A percentile compares a stretch with the other conserved stretches of the same genome.
phyloP scores from a whole-genome alignment of 2,329 filamentous ascomycete species.

The Alternaria metachromatica region DNA sequence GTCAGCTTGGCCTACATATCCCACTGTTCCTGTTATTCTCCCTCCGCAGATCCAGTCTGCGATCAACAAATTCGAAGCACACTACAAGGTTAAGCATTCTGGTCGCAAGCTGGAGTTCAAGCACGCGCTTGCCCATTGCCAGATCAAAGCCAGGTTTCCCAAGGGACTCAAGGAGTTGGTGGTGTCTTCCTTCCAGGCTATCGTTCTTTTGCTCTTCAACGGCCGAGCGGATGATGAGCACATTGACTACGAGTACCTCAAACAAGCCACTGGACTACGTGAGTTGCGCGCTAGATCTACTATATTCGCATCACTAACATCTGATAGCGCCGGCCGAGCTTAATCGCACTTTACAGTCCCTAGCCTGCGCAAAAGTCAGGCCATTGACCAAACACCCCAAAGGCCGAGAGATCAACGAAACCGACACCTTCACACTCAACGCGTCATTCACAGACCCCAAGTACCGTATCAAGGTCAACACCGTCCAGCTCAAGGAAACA shows the following conservation, averaged over 20 bases:
- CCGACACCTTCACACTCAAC: slow-evolving; percentile 88
- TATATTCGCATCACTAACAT: slow-evolving; percentile 13
- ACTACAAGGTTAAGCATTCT: slow-evolving; percentile 89
- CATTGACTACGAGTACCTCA: slow-evolving; percentile 77
- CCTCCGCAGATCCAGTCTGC: slow-evolving; percentile 77
- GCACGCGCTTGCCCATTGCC: slow-evolving; percentile 88
- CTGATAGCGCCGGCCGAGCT: slow-evolving; percentile 74
- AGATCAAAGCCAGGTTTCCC: slow-evolving; percentile 80
- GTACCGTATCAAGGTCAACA: slow-evolving; percentile 96
- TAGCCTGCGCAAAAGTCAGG: slow-evolving; percentile 87
- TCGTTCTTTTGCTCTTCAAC: slow-evolving; percentile 92
- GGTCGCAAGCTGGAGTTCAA: slow-evolving; percentile 90
- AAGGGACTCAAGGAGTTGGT: slow-evolving; percentile 85
- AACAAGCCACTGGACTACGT: slow-evolving; percentile 75
- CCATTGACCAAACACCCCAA: slow-evolving; percentile 87
- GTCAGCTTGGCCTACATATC: slow-evolving; percentile 91
- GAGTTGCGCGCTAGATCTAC: slow-evolving; percentile 40
- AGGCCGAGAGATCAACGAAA: slow-evolving; percentile 76
- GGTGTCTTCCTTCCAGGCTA: slow-evolving; percentile 89
- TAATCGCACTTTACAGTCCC: slow-evolving; percentile 88
- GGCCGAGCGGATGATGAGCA: slow-evolving; percentile 66
- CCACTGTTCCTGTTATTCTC: slow-evolving; percentile 75
- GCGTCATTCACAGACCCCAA: slow-evolving; percentile 77
- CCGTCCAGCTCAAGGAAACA: slow-evolving; percentile 96
- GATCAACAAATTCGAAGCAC: slow-evolving; percentile 79